phyloP scores from a whole-genome alignment of 805 yeast genomes.

The Wickerhamiella occidentalis region DNA sequence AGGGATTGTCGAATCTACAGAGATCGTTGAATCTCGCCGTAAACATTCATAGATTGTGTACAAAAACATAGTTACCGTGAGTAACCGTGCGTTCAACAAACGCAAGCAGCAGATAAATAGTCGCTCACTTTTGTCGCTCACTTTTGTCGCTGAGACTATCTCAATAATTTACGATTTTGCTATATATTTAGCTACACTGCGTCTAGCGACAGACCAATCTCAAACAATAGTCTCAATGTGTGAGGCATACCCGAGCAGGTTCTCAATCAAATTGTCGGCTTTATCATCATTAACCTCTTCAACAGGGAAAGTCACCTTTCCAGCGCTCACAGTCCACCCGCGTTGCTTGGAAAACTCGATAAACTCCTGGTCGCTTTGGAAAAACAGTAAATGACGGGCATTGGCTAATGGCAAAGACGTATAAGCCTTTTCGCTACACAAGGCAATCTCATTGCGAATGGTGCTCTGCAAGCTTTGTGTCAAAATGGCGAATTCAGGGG shows the following conservation, averaged over 20 bases:
- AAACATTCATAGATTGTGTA: too few species aligned
- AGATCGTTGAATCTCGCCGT: too few species aligned
- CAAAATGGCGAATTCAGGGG: conserved; percentile 68
- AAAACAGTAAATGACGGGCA: conserved; percentile 68
- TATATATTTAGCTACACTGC: too few species aligned
- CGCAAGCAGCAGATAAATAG: too few species aligned
- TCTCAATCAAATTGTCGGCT: conserved; percentile 42
- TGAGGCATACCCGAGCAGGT: conserved; percentile 74
- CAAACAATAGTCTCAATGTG: conserved; percentile 86
- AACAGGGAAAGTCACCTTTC: conserved; percentile 29
- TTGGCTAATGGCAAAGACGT: conserved; percentile 64
- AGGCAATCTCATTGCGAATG: conserved; percentile 74
- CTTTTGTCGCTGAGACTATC: too few species aligned
- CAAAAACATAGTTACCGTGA: neutral
- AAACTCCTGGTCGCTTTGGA: conserved; percentile 44
- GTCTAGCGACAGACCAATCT: too few species aligned
- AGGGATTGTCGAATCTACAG: too few species aligned
- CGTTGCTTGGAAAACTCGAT: conserved; percentile 40
- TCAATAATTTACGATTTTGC: too few species aligned
- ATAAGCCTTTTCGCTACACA: conserved; percentile 71
- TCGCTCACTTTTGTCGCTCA: too few species aligned
- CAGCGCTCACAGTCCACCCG: conserved; percentile 49
- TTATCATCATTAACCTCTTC: conserved; percentile 30
- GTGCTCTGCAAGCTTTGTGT: conserved; percentile 64
- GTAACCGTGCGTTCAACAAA: too few species aligned